Evolutionary conservation across 73 alveolate species (phyloP).

Genomic region (Paramecium octaurelia): DNA sequence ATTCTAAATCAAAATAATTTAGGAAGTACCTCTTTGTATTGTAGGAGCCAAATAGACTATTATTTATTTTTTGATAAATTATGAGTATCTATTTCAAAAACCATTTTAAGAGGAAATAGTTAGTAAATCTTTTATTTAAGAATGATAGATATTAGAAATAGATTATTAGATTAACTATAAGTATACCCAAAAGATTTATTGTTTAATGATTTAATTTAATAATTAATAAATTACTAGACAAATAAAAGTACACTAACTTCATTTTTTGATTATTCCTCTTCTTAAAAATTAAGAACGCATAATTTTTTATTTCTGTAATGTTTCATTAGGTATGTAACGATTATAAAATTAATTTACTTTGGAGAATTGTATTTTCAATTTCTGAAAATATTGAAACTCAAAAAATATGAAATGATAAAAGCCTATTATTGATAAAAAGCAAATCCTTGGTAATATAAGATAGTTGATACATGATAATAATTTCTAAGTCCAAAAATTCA

Average conservation of each 20-base stretch:
- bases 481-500: neutral
- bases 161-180: no score
- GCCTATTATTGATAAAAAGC: neutral
- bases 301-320: neutral
- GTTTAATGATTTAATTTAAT: neutral
- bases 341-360: neutral
- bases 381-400: neutral
- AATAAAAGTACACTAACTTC: neutral
- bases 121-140: no score
- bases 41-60: conserved; percentile 94
- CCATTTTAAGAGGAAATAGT: no score
- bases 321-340: neutral
- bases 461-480: neutral
- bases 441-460: neutral
- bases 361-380: neutral
- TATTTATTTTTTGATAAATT: neutral
- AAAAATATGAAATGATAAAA: neutral
- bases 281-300: neutral
- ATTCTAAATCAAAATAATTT: neutral
- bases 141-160: no score
- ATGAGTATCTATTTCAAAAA: conserved; percentile 65
- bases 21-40: conserved; percentile 73
- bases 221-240: neutral
- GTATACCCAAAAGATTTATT: no score
- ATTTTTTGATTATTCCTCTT: neutral